A percentile compares a stretch with the other conserved stretches of the same genome.
These are phyloP conservation scores for Phylloporus sp. DNA, from an alignment of 1,284 basidiomycete species.

Conservation along the genomic window DNA sequence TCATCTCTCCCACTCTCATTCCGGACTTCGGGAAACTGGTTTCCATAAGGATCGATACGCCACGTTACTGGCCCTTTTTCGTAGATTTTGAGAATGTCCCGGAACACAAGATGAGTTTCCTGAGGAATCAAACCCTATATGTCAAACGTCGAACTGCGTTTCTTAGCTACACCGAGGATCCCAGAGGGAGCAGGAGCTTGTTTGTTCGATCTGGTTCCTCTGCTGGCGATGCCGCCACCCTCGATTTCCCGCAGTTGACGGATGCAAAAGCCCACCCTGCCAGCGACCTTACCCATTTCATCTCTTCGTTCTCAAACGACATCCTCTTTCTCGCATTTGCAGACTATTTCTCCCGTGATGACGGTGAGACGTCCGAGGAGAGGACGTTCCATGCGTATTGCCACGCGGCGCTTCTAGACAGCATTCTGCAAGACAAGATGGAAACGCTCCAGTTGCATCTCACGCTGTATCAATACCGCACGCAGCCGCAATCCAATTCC, in stretches of 20 bases:
- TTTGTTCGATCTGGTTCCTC: conserved; percentile 81
- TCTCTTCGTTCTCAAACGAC: conserved; percentile 84
- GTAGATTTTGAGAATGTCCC: conserved; percentile 74
- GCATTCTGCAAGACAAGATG: conserved; percentile 88
- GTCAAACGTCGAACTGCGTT: conserved; percentile 94
- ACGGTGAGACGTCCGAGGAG: conserved; percentile 59
- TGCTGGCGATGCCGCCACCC: conserved; percentile 73
- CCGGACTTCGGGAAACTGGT: conserved; percentile 83
- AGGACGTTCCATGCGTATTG: conserved; percentile 73
- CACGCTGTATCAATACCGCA: conserved; percentile 67
- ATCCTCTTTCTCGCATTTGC: conserved; percentile 76
- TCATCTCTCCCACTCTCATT: conserved; percentile 91
- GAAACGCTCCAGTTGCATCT: conserved; percentile 77
- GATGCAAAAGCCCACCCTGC: conserved; percentile 68
- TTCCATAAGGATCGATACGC: conserved; percentile 86
- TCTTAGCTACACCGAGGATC: conserved; percentile 91
- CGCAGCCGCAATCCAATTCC: conserved; percentile 54
- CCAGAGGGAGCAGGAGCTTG: conserved; percentile 88
- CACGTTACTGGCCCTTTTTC: conserved; percentile 92
- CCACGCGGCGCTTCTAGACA: conserved; percentile 83
- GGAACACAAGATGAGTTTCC: conserved; percentile 69
- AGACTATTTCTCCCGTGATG: conserved; percentile 69
- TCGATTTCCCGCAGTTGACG: conserved; percentile 80
- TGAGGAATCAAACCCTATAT: conserved; percentile 81
- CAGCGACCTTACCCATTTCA: conserved; percentile 79